Evolutionary conservation across 2,329 filamentous ascomycete genomes (phyloP).

Genomic region (Stagonosporopsis chrysanthemi): DNA sequence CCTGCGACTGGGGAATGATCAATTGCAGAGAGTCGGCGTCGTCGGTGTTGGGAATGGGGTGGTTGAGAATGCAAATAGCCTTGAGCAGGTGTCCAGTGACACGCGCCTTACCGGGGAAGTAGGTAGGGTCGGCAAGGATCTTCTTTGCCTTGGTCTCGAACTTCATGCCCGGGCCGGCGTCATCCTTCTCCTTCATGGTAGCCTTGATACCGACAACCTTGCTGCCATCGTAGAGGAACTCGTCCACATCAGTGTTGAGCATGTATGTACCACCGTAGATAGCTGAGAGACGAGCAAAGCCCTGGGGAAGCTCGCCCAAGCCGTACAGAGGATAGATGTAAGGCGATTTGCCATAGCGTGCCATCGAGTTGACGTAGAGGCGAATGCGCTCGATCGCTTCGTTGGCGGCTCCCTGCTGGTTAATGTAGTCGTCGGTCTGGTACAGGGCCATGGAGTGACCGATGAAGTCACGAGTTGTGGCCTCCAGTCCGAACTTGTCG

Average conservation of each 20-base stretch:
- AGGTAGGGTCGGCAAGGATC: conserved; percentile 94
- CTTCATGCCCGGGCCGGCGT: conserved; percentile 77
- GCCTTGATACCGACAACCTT: conserved; percentile 97
- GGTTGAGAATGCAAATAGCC: conserved; percentile 96
- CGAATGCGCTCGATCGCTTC: conserved; percentile 92
- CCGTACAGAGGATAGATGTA: conserved; percentile 99
- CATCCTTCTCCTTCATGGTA: conserved; percentile 88
- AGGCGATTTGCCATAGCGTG: conserved; percentile 95
- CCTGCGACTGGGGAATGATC: conserved; percentile 97
- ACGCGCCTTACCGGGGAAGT: conserved; percentile 90
- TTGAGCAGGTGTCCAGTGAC: conserved; percentile 90
- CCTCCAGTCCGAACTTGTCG: conserved; percentile 94
- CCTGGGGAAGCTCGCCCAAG: conserved; percentile 94
- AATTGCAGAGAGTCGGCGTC: conserved; percentile 90
- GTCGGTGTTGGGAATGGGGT: conserved; percentile 88
- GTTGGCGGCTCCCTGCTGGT: conserved; percentile 73
- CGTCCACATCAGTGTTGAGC: conserved; percentile 94
- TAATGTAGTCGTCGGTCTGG: conserved; percentile 87
- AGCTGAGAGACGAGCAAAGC: conserved; percentile 94
- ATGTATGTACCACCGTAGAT: conserved; percentile 99
- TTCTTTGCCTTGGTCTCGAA: conserved; percentile 96
- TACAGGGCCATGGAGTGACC: conserved; percentile 98
- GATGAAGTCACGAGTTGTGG: conserved; percentile 90
- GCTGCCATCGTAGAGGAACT: conserved; percentile 81
- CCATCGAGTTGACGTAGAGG: conserved; percentile 97